Base-by-base conservation (phyloP, 441 rosid genomes). In the Lepidium campestre region DNA sequence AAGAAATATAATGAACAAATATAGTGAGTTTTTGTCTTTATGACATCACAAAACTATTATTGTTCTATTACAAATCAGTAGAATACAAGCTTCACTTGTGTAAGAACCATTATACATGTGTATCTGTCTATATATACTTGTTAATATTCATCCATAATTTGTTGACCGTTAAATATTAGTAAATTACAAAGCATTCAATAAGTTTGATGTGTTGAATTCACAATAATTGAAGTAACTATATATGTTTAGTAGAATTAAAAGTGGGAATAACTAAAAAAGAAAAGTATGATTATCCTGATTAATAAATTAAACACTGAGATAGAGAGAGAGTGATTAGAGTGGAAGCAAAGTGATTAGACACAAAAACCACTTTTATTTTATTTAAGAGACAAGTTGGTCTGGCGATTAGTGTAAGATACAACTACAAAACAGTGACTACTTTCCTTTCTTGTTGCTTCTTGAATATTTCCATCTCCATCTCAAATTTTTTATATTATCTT, bases 261-360 rank as follows among this genome's bases (percentile, higher is more conserved):
- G 50, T 18, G 36, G 46, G 18, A 53, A 41, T 31, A 49, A 25
- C 29, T 49, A 25, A 25, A 37, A 40, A 23, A 55, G 47, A 23
- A 5, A 45, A 25, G 49, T 55, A 57, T 46, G 22, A 57, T 53
- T 53, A 56, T 45, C 47, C 15, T 54, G 54, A 65, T 66, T 35
- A 40, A n/a, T n/a, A n/a, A n/a, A 25, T 27, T 27, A 27, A 27
- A 17, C 56, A 34, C 39, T 45, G 7, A 25, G 41, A 36, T 29
- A 64, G 55, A 8, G 60, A 8, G 60, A 57, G 54, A 7, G 73
- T 60, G 61, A 49, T 72, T 72, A 72, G 31, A 72, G 71, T 65
- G 42, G 40, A 58, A 65, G 71, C 76, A 66, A 72, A 72, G 67
- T 72, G 67, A 72, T 57, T 72, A 72, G 67, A 65, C 72, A 58